Evolutionary conservation across 305 asterid species (phyloP), one percentile per base, ranked within the genome.

Genomic region (Withania somnifera): DNA sequence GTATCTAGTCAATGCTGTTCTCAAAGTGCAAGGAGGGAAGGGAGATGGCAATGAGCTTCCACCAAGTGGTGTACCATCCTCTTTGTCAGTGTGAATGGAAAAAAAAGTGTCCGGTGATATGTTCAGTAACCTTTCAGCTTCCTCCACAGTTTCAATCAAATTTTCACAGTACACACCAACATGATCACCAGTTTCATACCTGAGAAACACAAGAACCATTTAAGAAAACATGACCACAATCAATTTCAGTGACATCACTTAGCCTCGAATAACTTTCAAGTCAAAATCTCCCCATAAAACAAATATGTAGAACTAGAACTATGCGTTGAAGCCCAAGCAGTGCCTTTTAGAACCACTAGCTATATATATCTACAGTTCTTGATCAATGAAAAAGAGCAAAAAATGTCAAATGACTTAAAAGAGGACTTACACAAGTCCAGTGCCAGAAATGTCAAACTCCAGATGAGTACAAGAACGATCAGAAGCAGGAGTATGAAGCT

Each of bases 101-200:
- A 93, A 88, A 47, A 84, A 91, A 83, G 82, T 89, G 91, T 68
- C 87, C 87, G n/a, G n/a, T n/a, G n/a, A n/a, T n/a, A n/a, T n/a
- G n/a, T n/a, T n/a, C 82, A 93, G 86, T 61, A 90, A 80, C 76
- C 83, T 90, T 47, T 87, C 94, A 10, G 97, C 97, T 82, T 85
- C 92, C 85, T 89, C 93, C 75, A 93, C 94, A 77, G 87, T 88
- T 66, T 90, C 95, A 63, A n/a, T 88, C 88, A 82, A 86, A 82
- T 93, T 93, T 82, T 91, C 93, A 83, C 91, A 90, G 86, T 82
- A 93, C 53, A 93, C 91, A 82, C 97, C 95, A 67, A 90, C 95
- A 78, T 91, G 95, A 83, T 93, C 97, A 76, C 97, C 97, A 20
- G 97, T 93, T 87, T 89, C 95, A 83, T 93, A 93, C 81, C 97